A percentile compares a stretch with the other conserved stretches of the same genome.
These are phyloP conservation scores for Stereum hirsutum DNA, from an alignment of 1,284 basidiomycete species.

Conservation along the genomic window DNA sequence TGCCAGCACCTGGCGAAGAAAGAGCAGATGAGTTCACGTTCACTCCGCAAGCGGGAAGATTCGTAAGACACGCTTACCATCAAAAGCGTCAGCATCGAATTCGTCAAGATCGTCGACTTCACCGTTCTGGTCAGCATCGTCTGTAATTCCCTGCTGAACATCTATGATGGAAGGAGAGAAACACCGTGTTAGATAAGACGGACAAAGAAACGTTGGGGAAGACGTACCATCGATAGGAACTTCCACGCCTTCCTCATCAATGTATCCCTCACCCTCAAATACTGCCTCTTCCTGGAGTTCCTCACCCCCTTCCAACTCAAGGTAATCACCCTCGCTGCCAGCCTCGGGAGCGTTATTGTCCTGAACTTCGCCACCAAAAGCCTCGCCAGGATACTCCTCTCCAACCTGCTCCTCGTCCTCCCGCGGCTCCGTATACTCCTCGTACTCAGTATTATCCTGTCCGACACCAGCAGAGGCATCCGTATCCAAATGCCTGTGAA, in stretches of 20 bases:
- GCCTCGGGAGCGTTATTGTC: no score
- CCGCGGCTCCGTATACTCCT: background rate
- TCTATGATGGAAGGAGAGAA: background rate
- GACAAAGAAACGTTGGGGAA: background rate
- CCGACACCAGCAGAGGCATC: background rate
- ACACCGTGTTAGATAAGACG: background rate
- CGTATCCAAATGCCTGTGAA: background rate
- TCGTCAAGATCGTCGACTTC: background rate
- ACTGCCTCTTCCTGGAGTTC: background rate
- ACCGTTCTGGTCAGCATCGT: background rate
- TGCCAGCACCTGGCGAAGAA: background rate
- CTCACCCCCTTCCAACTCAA: background rate
- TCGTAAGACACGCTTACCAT: no score
- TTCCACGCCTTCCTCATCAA: background rate
- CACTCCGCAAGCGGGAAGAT: background rate
- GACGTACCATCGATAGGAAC: background rate
- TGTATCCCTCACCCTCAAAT: background rate
- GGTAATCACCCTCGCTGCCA: background rate
- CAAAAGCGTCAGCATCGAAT: background rate
- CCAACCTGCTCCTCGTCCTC: background rate
- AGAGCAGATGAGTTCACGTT: background rate
- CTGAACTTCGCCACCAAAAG: background rate
- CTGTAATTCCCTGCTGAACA: background rate
- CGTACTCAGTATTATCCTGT: background rate
- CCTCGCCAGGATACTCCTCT: background rate